These are phyloP conservation scores for Daldinia vernicosa DNA, from an alignment of 495 filamentous ascomycete species.

Conservation along the genomic window DNA sequence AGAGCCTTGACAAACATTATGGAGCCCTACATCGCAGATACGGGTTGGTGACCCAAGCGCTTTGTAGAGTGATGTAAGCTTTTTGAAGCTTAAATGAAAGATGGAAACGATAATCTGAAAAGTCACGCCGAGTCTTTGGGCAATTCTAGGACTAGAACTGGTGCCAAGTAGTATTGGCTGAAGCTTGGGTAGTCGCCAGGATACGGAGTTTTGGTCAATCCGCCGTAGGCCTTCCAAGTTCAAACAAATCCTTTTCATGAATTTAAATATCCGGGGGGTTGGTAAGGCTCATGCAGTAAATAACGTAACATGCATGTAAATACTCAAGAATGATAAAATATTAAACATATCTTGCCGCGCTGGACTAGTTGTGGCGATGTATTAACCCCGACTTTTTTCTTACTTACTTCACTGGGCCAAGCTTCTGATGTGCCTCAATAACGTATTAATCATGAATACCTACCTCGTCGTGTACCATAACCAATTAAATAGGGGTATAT, in stretches of 20 bases:
- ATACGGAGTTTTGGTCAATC: background rate
- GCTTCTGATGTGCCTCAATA: background rate
- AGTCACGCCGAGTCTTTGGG: background rate
- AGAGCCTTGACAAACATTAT: constrained; percentile 36
- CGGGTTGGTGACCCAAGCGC: constrained; percentile 32
- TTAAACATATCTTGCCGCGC: background rate
- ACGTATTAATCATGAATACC: background rate
- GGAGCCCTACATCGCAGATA: constrained; percentile 41
- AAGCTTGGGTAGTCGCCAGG: background rate
- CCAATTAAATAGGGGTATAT: background rate
- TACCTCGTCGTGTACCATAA: background rate
- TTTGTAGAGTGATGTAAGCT: background rate
- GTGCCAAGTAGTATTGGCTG: background rate
- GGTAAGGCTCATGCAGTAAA: background rate
- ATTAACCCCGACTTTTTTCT: background rate
- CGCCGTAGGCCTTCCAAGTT: background rate
- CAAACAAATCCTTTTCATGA: no score
- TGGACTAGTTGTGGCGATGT: background rate
- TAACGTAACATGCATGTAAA: background rate
- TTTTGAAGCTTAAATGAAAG: background rate
- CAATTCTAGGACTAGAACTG: background rate
- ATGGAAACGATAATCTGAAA: background rate
- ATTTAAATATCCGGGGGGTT: background rate
- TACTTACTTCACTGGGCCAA: background rate
- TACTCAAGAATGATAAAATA: background rate